phyloP scores from a whole-genome alignment of 2,329 filamentous ascomycete species.

The Periconia sp. region DNA sequence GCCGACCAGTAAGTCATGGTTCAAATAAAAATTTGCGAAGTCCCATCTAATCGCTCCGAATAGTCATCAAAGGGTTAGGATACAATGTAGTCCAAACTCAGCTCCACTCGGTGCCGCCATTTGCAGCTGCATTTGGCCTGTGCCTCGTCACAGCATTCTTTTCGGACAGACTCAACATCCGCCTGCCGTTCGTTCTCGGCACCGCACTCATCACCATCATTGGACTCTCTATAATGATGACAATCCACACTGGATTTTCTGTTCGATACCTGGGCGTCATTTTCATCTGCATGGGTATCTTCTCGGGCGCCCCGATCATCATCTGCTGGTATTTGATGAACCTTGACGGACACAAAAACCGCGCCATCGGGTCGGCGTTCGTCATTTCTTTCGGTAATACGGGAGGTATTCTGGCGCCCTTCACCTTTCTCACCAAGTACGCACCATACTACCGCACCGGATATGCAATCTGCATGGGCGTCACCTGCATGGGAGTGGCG shows the following conservation, averaged over 20 bases:
- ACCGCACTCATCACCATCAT: slow-evolving; percentile 46
- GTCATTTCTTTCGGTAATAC: slow-evolving; percentile 48
- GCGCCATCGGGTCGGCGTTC: slow-evolving; percentile 54
- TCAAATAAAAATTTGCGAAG: slow-evolving; percentile 25
- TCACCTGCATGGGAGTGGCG: background rate
- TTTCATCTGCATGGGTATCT: slow-evolving; percentile 36
- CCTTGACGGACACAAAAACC: slow-evolving; percentile 54
- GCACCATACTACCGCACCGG: slow-evolving; percentile 49
- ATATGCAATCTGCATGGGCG: slow-evolving; percentile 47
- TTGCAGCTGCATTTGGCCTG: slow-evolving; percentile 12
- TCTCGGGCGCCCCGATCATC: slow-evolving; percentile 23
- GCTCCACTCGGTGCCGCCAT: slow-evolving; percentile 27
- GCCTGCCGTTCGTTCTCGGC: slow-evolving; percentile 54
- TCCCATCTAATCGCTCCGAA: slow-evolving; percentile 27
- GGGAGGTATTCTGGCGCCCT: slow-evolving; percentile 50
- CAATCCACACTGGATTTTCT: slow-evolving; percentile 37
- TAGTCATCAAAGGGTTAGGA: slow-evolving; percentile 1
- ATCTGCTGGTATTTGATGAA: slow-evolving; percentile 44
- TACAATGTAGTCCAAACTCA: slow-evolving; percentile 26
- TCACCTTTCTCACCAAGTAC: slow-evolving; percentile 50
- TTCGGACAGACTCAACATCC: slow-evolving; percentile 43
- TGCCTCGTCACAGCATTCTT: slow-evolving; percentile 38
- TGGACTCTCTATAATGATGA: slow-evolving; percentile 57
- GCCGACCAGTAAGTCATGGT: slow-evolving; percentile 28
- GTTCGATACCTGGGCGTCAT: slow-evolving; percentile 34